Percentiles rank a stretch among this genome's conserved stretches.
Evolutionary conservation across 208 protist genomes (phyloP).

Genomic region (Leishmania amazonensis): DNA sequence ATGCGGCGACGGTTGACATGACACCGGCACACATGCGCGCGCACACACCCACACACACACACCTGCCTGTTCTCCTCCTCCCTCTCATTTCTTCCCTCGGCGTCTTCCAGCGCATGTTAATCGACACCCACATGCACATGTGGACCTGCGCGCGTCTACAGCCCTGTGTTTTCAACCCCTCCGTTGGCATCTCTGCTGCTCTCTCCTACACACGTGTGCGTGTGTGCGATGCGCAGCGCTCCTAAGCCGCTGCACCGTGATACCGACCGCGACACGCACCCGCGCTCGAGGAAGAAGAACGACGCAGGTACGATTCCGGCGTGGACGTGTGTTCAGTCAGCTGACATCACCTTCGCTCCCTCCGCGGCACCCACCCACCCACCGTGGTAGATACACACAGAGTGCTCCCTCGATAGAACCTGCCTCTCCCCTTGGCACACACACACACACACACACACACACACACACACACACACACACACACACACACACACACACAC

Average conservation of each 20-base stretch:
- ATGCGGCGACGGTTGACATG: not conserved
- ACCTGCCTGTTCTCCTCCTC: not conserved
- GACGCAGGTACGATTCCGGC: not conserved
- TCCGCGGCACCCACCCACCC: not conserved
- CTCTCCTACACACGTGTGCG: not conserved
- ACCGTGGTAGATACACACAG: not conserved
- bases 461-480: not conserved
- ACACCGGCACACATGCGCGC: not conserved
- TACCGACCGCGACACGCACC: not conserved
- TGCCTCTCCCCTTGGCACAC: not conserved
- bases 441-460: not conserved
- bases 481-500: not conserved
- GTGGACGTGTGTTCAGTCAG: not conserved
- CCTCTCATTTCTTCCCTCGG: not conserved
- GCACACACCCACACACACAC: not conserved
- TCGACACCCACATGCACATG: not conserved
- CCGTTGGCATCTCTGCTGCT: not conserved
- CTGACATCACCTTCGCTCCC: not conserved
- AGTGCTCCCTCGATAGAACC: not conserved
- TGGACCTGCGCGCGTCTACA: not conserved
- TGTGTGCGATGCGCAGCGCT: not conserved
- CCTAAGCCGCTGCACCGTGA: not conserved
- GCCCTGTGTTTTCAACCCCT: not conserved
- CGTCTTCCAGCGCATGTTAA: not conserved
- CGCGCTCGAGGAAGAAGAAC: not conserved